Conservation (phyloP, 2,329 filamentous ascomycete species). For the Aciculosporium take region DNA sequence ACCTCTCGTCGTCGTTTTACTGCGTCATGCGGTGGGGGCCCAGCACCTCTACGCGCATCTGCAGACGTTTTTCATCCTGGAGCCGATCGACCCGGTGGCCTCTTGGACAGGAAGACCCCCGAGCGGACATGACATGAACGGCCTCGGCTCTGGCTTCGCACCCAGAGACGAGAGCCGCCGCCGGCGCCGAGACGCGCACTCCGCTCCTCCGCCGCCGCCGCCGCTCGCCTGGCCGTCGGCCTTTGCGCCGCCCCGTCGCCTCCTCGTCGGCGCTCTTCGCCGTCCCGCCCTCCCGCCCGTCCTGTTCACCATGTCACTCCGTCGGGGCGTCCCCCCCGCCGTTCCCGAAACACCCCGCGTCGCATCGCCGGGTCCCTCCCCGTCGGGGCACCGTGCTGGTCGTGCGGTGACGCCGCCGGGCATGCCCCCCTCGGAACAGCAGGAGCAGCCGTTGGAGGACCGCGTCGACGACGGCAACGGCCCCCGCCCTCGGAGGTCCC, state of each 20-base stretch:
- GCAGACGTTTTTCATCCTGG: conserved; percentile 36
- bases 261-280: conserved; percentile 41
- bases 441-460: conserved; percentile 43
- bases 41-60: conserved; percentile 40
- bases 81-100: conserved; percentile 32
- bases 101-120: conserved; percentile 6
- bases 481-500: conserved; percentile 43
- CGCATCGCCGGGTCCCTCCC: conserved; percentile 73
- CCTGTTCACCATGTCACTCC: conserved; percentile 37
- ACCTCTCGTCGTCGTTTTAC: conserved; percentile 9
- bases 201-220: conserved; percentile 22
- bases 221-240: conserved; percentile 28
- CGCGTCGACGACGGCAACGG: conserved; percentile 27
- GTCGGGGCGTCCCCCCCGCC: conserved; percentile 26
- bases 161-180: conserved; percentile 15
- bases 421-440: conserved; percentile 39
- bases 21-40: conserved; percentile 43
- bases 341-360: conserved; percentile 73
- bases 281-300: conserved; percentile 47
- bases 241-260: conserved; percentile 32
- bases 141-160: conserved; percentile 12
- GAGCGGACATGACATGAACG: conserved; percentile 8
- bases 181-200: conserved; percentile 38
- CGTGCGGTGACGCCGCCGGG: conserved; percentile 59
- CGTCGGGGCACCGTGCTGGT: conserved; percentile 20